A percentile compares a stretch with the other conserved stretches of the same genome.
These are phyloP conservation scores for Botrytis sinoallii DNA, from an alignment of 2,329 filamentous ascomycete genomes.

Conservation along the genomic window DNA sequence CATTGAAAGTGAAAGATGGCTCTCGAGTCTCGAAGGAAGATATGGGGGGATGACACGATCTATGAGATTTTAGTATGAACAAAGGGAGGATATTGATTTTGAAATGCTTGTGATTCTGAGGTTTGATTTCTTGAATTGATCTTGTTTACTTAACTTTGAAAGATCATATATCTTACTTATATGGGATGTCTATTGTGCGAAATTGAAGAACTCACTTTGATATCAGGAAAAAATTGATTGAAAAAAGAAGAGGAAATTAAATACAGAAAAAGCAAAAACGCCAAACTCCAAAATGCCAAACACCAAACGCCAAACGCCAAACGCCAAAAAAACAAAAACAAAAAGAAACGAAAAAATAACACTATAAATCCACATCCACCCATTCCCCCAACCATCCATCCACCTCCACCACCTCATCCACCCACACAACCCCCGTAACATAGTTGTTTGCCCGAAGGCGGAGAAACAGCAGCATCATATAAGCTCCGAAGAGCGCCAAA, in stretches of 20 bases:
- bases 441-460: neutral
- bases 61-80: neutral
- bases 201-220: neutral
- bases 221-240: neutral
- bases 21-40: neutral
- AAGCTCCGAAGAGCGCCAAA: neutral
- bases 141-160: fast-evolving
- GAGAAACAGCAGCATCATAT: neutral
- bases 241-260: neutral
- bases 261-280: neutral
- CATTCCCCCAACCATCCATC: neutral
- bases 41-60: fast-evolving
- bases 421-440: neutral
- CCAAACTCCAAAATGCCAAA: neutral
- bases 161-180: neutral
- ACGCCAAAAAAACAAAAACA: neutral
- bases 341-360: neutral
- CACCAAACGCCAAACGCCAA: neutral
- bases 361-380: neutral
- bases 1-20: neutral
- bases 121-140: neutral
- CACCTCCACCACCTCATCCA: neutral
- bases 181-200: fast-evolving
- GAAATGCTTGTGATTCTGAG: neutral
- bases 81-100: neutral